phyloP scores from a whole-genome alignment of 176 grass and related monocot genomes.

The Cenchrus purpureus region DNA sequence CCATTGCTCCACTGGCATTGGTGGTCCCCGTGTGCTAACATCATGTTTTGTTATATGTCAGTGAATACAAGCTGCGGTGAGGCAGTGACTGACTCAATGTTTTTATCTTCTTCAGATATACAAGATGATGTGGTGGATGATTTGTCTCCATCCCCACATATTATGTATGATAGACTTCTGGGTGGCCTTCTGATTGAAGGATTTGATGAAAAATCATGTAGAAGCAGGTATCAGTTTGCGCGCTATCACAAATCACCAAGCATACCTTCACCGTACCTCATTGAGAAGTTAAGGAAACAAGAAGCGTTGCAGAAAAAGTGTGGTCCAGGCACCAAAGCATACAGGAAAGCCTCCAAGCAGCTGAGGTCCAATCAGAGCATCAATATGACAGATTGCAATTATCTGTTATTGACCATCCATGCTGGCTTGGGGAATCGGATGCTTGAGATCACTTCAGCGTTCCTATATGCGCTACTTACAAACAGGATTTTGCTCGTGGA shows the following conservation, averaged over 20 bases:
- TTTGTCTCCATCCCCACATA: constrained; percentile 40
- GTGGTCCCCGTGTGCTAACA: not conserved
- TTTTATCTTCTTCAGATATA: constrained; percentile 38
- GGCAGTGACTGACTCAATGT: constrained; percentile 13
- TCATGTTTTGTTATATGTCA: not conserved
- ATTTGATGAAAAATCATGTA: constrained; percentile 72
- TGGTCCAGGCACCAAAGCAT: constrained; percentile 65
- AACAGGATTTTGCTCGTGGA: constrained; percentile 72
- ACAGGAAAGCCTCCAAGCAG: constrained; percentile 52
- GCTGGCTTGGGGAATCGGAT: constrained; percentile 80
- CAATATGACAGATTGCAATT: constrained; percentile 66
- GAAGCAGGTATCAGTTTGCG: constrained; percentile 74
- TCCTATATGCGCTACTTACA: constrained; percentile 70
- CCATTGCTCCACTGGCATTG: not conserved
- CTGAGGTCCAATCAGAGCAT: constrained; percentile 51
- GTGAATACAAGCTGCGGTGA: constrained; percentile 11
- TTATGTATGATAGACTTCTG: constrained; percentile 59
- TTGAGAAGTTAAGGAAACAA: constrained; percentile 70
- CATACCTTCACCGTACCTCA: constrained; percentile 66
- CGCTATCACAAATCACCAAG: constrained; percentile 54
- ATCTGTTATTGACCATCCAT: constrained; percentile 56
- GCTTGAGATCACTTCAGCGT: constrained; percentile 65
- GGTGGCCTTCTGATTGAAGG: constrained; percentile 67
- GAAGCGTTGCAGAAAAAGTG: constrained; percentile 75
- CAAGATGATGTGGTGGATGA: constrained; percentile 45